A percentile compares a stretch with the other conserved stretches of the same genome.
Evolutionary conservation across 2,329 filamentous ascomycete species (phyloP).

Genomic region (Fonsecaea pugnacius): DNA sequence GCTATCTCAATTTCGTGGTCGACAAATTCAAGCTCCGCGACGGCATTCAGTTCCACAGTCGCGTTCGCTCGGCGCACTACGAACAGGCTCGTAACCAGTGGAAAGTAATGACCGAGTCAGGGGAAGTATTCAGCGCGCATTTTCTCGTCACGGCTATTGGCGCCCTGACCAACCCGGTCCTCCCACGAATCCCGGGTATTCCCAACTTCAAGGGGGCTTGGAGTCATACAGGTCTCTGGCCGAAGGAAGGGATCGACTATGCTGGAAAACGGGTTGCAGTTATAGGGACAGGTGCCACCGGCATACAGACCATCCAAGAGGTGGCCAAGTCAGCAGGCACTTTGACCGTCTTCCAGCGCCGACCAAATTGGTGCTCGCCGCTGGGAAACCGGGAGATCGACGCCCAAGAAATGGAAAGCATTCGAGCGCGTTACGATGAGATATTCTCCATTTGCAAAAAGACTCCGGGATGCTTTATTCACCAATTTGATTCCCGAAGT

Average conservation of each 20-base stretch:
- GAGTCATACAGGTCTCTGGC: slow-evolving; percentile 64
- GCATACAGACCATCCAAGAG: slow-evolving; percentile 62
- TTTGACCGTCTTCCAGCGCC: slow-evolving; percentile 63
- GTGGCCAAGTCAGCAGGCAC: slow-evolving; percentile 58
- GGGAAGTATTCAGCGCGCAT: slow-evolving; percentile 35
- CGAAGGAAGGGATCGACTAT: slow-evolving; percentile 57
- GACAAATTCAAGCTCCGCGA: slow-evolving; percentile 16
- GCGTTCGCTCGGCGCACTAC: slow-evolving; percentile 48
- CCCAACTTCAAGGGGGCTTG: slow-evolving; percentile 63
- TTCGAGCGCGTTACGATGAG: not conserved
- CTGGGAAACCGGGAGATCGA: slow-evolving; percentile 57
- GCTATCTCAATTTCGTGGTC: slow-evolving; percentile 22
- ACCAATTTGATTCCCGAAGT: slow-evolving; percentile 41
- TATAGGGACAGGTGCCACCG: slow-evolving; percentile 67
- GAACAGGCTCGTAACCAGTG: slow-evolving; percentile 45
- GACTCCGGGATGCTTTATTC: not conserved
- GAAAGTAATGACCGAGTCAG: slow-evolving; percentile 50
- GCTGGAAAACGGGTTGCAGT: slow-evolving; percentile 63
- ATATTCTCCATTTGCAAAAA: not conserved
- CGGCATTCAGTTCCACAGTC: slow-evolving; percentile 34
- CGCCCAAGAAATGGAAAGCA: slow-evolving; percentile 52
- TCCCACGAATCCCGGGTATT: slow-evolving; percentile 64
- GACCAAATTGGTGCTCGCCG: slow-evolving; percentile 66
- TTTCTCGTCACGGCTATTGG: slow-evolving; percentile 55
- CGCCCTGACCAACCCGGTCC: slow-evolving; percentile 62